phyloP scores from a whole-genome alignment of 2,329 filamentous ascomycete species.

The Rugonectria rugulosa region DNA sequence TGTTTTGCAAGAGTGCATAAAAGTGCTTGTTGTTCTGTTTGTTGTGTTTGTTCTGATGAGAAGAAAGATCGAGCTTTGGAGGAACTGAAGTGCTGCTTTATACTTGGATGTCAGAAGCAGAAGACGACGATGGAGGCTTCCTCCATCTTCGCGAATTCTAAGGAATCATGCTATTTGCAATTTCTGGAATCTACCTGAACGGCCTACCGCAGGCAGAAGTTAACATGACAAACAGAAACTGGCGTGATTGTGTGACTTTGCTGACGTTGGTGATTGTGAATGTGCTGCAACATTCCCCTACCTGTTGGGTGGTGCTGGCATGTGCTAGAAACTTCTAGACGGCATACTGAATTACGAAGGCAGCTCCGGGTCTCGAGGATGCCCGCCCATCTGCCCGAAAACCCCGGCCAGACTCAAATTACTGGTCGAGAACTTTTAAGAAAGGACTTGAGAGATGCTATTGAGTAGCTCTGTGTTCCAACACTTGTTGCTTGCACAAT shows the following conservation, averaged over 20 bases:
- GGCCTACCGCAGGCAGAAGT: conserved; percentile 13
- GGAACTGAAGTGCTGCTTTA: conserved; percentile 39
- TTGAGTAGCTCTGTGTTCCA: too few relatives aligned
- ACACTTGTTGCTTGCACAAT: too few relatives aligned
- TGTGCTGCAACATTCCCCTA: conserved; percentile 19
- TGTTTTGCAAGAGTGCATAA: conserved; percentile 37
- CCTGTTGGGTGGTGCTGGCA: conserved; percentile 30
- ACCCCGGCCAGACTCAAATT: too few relatives aligned
- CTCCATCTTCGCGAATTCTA: conserved; percentile 28
- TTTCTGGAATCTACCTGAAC: conserved; percentile 37
- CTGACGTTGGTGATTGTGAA: conserved; percentile 24
- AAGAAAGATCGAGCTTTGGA: conserved; percentile 21
- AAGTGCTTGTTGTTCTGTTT: conserved; percentile 31
- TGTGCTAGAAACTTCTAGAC: neutral
- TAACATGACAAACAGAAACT: conserved; percentile 18
- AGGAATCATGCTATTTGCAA: conserved; percentile 23
- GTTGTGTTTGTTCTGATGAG: conserved; percentile 40
- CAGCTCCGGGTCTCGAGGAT: too few relatives aligned
- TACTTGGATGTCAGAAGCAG: conserved; percentile 30
- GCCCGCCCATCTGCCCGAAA: too few relatives aligned
- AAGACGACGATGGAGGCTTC: conserved; percentile 25
- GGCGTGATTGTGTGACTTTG: conserved; percentile 5
- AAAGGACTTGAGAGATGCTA: too few relatives aligned
- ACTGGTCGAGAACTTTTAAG: too few relatives aligned
- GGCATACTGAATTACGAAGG: too few relatives aligned